Conservation (phyloP, 108 stramenopile species). For the Nitzschia inconspicua region DNA sequence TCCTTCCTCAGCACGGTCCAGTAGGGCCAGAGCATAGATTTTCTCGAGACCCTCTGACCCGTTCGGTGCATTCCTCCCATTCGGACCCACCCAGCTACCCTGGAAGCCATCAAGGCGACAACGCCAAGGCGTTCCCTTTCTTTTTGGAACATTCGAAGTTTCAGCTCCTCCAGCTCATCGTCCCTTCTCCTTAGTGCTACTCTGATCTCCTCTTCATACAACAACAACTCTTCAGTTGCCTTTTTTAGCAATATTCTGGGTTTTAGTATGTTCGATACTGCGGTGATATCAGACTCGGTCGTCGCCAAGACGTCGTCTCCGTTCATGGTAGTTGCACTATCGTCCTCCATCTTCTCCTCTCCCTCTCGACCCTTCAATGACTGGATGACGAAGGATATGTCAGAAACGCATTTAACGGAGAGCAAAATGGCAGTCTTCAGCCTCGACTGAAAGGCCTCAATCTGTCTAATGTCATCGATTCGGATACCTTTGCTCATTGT, state of each 20-base stretch:
- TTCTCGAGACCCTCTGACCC: slow-evolving; percentile 39
- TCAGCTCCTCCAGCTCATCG: slow-evolving; percentile 32
- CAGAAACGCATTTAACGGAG: slow-evolving; percentile 3
- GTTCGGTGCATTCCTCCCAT: slow-evolving; percentile 45
- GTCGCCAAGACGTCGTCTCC: too few species aligned
- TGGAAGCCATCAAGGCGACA: slow-evolving; percentile 47
- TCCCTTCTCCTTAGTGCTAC: slow-evolving; percentile 16
- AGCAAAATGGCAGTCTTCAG: background rate
- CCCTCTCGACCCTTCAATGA: background rate
- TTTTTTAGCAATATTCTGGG: background rate
- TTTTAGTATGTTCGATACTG: background rate
- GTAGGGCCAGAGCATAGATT: slow-evolving; percentile 59
- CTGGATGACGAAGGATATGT: background rate
- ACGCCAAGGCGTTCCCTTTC: slow-evolving; percentile 64
- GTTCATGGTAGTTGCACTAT: background rate
- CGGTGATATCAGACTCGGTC: background rate
- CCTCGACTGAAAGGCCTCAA: slow-evolving; percentile 13
- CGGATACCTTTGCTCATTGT: slow-evolving; percentile 32
- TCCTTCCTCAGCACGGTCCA: slow-evolving; percentile 58
- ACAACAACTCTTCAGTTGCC: slow-evolving; percentile 9
- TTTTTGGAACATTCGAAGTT: slow-evolving; percentile 45
- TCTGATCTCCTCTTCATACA: slow-evolving; percentile 16
- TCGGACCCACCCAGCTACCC: slow-evolving; percentile 63
- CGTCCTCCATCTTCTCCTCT: background rate
- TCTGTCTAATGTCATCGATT: slow-evolving; percentile 31